phyloP scores from a whole-genome alignment of 2,329 filamentous ascomycete genomes.

The Pseudogymnoascus sp. region DNA sequence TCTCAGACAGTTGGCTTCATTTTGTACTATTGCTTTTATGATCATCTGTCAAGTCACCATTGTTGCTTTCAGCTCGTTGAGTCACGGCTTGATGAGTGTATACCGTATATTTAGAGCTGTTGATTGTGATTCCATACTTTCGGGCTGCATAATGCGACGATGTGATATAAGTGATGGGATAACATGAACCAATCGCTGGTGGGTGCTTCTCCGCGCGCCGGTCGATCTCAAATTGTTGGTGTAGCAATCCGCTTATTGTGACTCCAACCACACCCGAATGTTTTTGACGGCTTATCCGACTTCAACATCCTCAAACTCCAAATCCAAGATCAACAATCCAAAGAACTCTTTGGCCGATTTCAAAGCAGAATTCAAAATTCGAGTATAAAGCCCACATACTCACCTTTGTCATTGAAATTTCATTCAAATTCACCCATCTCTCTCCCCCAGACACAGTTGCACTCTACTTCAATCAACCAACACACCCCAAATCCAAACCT shows the following conservation, averaged over 20 bases:
- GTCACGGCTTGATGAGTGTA: background rate
- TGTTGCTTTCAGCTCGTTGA: background rate
- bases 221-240: background rate
- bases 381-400: background rate
- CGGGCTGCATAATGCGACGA: background rate
- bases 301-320: background rate
- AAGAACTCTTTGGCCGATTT: background rate
- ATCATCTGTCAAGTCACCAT: background rate
- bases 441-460: background rate
- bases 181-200: background rate
- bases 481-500: background rate
- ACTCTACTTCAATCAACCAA: background rate
- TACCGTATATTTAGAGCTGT: background rate
- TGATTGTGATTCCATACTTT: background rate
- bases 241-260: background rate
- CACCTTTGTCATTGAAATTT: background rate
- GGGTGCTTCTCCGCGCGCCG: background rate
- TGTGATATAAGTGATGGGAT: background rate
- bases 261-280: too few species aligned
- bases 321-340: background rate
- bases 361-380: background rate
- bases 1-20: background rate
- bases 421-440: background rate
- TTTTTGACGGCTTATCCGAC: background rate
- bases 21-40: background rate